Base-by-base conservation (phyloP, 2,329 filamentous ascomycete genomes). In the Malbranchea zuffiana region DNA sequence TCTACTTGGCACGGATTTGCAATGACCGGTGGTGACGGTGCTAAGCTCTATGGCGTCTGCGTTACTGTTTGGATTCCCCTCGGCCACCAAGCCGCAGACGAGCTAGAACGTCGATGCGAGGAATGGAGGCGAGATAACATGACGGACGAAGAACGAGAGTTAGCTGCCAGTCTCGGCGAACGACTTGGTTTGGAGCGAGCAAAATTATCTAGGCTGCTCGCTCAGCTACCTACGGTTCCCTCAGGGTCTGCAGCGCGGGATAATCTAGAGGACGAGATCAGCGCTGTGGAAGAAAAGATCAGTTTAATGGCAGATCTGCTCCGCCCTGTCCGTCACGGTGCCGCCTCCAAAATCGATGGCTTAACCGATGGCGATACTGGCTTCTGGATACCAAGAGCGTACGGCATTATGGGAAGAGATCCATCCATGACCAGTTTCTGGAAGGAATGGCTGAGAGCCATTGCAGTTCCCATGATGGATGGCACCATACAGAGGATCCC, bases 1-100 rank as follows among this genome's bases (percentile, higher is more conserved):
- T 88, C 90, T n/a, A 95, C 87, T 16, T 98, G 90, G 90, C 90
- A 98, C 61, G 90, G 90, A 32, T 98, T 98, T 55, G 87, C 85
- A 44, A 96, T 98, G 90, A 98, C 90, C 2, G 82, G 81, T 15
- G 82, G 83, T 39, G 87, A 96, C 55, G 88, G 85, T 50, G 82
- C 84, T 38, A 93, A 90, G 57, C 69, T 96, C 13, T 88, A 96
- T 54, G 88, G 86, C 21, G 83, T 96, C 41, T 87, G 82, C 44
- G 72, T 95, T 38, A 92, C 86, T 37, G 74, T 96, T 27, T 98
- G 90, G 90, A 83, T 86, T 37, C 86, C 90, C 0, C 62, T 98
- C 37, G 84, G 83, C 44, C 69, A 78, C 7, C 76, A 80, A 40
- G 79, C 88, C 4, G 87, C 90, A 1, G 84, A 87, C 37, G 82